phyloP scores from a whole-genome alignment of 805 yeast genomes.

The Peterozyma xylosa region DNA sequence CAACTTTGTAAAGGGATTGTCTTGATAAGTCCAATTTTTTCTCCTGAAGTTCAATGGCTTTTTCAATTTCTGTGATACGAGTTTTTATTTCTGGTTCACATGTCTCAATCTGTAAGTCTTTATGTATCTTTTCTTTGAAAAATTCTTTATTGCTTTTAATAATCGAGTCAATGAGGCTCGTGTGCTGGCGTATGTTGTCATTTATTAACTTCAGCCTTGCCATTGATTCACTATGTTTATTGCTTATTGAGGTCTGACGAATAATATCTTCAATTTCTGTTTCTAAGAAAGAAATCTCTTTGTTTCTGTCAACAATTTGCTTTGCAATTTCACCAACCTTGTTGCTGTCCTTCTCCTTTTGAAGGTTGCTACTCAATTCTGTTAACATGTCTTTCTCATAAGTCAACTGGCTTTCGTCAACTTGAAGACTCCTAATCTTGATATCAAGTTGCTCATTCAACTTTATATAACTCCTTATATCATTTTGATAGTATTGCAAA shows the following conservation, averaged over 20 bases:
- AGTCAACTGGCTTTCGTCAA: slow-evolving; percentile 40
- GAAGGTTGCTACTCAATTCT: slow-evolving; percentile 27
- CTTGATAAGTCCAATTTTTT: slow-evolving; percentile 4
- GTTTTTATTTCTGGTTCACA: slow-evolving; percentile 10
- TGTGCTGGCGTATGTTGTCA: slow-evolving; percentile 29
- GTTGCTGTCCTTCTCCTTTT: slow-evolving; percentile 19
- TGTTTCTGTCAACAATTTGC: slow-evolving; percentile 30
- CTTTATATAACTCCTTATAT: slow-evolving; percentile 26
- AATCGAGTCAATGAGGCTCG: slow-evolving; percentile 21
- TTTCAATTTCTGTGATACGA: slow-evolving; percentile 9
- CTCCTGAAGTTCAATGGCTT: not conserved
- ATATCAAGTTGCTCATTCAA: slow-evolving; percentile 28
- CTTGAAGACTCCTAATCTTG: slow-evolving; percentile 27
- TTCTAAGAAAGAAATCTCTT: slow-evolving; percentile 28
- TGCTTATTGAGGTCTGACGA: slow-evolving; percentile 40
- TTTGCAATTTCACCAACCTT: slow-evolving; percentile 20
- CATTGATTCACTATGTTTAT: slow-evolving; percentile 49
- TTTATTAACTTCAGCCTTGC: slow-evolving; percentile 42
- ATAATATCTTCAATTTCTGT: slow-evolving; percentile 44
- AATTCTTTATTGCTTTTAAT: slow-evolving; percentile 15
- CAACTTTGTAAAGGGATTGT: not conserved
- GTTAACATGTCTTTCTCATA: slow-evolving; percentile 35
- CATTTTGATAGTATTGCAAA: slow-evolving; percentile 30
- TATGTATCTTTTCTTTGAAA: slow-evolving; percentile 14
- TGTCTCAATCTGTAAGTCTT: slow-evolving; percentile 10